Percentiles rank a stretch among this genome's conserved stretches.
phyloP scores from a whole-genome alignment of 2,329 filamentous ascomycete species.

The Fusarium nodosum region DNA sequence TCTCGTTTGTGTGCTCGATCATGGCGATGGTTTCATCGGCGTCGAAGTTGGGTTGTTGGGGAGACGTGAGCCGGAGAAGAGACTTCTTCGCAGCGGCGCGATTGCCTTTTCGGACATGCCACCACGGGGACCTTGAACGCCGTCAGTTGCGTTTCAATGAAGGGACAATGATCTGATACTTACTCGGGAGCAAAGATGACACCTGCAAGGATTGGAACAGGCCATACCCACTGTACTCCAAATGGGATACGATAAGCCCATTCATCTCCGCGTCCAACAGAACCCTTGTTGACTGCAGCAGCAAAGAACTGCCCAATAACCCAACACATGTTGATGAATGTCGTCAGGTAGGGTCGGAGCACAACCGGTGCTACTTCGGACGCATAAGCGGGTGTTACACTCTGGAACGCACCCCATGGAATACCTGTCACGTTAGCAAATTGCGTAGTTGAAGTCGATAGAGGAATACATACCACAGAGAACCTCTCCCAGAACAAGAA shows the following conservation, averaged over 20 bases:
- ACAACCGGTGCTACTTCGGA: constrained; percentile 65
- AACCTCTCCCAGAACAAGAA: constrained; percentile 64
- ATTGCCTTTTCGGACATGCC: constrained; percentile 62
- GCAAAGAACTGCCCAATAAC: constrained; percentile 68
- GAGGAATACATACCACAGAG: constrained; percentile 53
- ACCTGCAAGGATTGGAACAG: constrained; percentile 61
- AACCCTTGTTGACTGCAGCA: constrained; percentile 61
- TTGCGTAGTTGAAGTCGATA: background rate
- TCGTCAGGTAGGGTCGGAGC: constrained; percentile 66
- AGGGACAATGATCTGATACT: background rate
- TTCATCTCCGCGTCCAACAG: constrained; percentile 56
- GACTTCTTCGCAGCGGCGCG: constrained; percentile 58
- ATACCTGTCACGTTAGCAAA: constrained; percentile 56
- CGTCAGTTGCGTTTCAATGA: background rate
- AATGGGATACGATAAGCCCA: constrained; percentile 59
- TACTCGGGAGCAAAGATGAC: constrained; percentile 64
- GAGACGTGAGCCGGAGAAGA: constrained; percentile 59
- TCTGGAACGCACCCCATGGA: constrained; percentile 67
- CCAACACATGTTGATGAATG: constrained; percentile 70
- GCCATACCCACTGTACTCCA: constrained; percentile 57
- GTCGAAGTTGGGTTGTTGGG: constrained; percentile 57
- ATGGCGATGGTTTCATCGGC: constrained; percentile 64
- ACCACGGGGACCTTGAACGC: constrained; percentile 63
- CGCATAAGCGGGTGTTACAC: constrained; percentile 66
- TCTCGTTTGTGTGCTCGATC: constrained; percentile 67